Percentiles rank a stretch among this genome's conserved stretches.
Conservation (phyloP, 257 asterid genomes). For the Scutellaria minor region DNA sequence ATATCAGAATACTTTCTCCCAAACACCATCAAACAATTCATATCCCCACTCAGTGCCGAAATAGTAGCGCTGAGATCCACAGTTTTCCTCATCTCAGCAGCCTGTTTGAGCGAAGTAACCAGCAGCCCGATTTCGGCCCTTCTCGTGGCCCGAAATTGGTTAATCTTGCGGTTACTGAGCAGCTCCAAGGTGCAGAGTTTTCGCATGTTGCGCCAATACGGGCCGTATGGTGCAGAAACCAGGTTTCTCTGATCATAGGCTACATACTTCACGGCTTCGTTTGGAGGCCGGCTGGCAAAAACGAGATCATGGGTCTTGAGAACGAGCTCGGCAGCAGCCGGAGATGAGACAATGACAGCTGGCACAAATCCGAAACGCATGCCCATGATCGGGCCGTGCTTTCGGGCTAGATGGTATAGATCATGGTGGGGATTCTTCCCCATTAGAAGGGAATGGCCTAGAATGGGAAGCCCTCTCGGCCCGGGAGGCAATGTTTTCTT, state of each 20-base stretch:
- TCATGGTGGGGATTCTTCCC: too few species aligned
- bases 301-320: too few species aligned
- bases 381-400: too few species aligned
- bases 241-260: conserved; percentile 33
- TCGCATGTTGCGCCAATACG: conserved; percentile 51
- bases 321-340: too few species aligned
- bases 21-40: conserved; percentile 46
- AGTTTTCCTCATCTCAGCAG: conserved; percentile 12
- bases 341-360: too few species aligned
- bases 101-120: conserved; percentile 26
- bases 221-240: conserved; percentile 35
- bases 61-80: conserved; percentile 40
- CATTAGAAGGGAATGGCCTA: too few species aligned
- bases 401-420: too few species aligned
- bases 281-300: neutral
- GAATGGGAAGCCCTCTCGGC: too few species aligned
- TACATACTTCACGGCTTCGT: conserved; percentile 6
- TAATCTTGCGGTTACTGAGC: conserved; percentile 36
- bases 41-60: conserved; percentile 34
- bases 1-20: conserved; percentile 42
- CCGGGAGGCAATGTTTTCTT: too few species aligned
- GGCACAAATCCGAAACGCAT: too few species aligned
- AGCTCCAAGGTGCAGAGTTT: conserved; percentile 46
- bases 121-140: conserved; percentile 34
- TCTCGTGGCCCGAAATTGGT: conserved; percentile 41